Evolutionary conservation across 345 rosid genomes (phyloP).

Genomic region (rapeseed (Brassica napus)): DNA sequence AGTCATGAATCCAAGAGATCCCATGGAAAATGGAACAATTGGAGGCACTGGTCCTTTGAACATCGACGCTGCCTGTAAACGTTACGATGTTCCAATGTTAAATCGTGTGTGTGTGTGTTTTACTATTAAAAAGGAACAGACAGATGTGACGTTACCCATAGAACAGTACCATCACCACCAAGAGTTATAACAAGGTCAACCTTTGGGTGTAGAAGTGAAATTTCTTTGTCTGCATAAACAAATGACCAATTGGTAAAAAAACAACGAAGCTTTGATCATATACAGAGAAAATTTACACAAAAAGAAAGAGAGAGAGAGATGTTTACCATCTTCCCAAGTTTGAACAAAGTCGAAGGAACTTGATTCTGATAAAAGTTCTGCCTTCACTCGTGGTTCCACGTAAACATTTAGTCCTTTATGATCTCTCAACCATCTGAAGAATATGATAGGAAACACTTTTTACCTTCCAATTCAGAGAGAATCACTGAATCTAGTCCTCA

Average conservation of each 20-base stretch:
- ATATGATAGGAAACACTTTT: conserved; percentile 9
- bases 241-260: conserved; percentile 4
- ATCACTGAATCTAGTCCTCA: background rate
- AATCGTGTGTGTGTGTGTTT: conserved; percentile 18
- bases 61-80: conserved; percentile 91
- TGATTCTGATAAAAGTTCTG: conserved; percentile 81
- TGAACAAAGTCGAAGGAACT: conserved; percentile 69
- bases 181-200: conserved; percentile 97
- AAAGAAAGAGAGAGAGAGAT: background rate
- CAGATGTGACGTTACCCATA: conserved; percentile 68
- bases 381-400: conserved; percentile 84
- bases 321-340: conserved; percentile 90
- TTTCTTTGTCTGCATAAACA: conserved; percentile 63
- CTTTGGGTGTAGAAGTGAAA: conserved; percentile 69
- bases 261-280: background rate
- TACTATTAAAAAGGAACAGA: background rate
- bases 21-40: conserved; percentile 88
- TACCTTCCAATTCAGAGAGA: conserved; percentile 15
- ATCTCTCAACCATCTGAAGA: conserved; percentile 84
- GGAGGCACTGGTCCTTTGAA: conserved; percentile 99
- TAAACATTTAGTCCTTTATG: conserved; percentile 67
- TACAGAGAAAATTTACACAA: background rate
- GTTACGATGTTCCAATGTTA: conserved; percentile 23
- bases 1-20: conserved; percentile 99
- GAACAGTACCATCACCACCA: conserved; percentile 99